These are phyloP conservation scores for Xylaria telfairii DNA, from an alignment of 495 filamentous ascomycete genomes.

Conservation along the genomic window DNA sequence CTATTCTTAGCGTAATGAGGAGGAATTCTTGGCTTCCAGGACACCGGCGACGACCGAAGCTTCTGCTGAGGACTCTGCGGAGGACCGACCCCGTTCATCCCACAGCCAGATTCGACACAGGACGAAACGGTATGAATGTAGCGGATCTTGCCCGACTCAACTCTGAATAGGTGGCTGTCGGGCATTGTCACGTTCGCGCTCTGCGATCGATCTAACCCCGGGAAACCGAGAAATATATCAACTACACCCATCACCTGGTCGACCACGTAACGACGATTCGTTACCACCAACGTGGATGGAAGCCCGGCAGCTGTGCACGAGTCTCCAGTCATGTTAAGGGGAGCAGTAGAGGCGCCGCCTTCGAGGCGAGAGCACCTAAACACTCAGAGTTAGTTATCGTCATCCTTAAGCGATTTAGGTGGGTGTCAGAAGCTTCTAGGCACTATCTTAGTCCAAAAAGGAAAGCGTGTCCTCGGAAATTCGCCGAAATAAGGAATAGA, in stretches of 20 bases:
- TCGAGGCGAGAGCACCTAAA: constrained; percentile 48
- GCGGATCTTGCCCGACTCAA: constrained; percentile 46
- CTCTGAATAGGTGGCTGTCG: constrained; percentile 43
- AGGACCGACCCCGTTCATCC: constrained; percentile 33
- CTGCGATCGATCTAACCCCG: constrained; percentile 43
- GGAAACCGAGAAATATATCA: constrained; percentile 47
- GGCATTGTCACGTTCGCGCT: constrained; percentile 40
- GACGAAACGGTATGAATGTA: constrained; percentile 47
- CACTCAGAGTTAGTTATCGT: too few relatives aligned
- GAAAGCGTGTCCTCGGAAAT: too few relatives aligned
- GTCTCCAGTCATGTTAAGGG: constrained; percentile 35
- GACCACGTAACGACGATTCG: constrained; percentile 48
- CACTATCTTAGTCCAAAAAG: too few relatives aligned
- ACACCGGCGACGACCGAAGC: not conserved
- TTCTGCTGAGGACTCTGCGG: constrained; percentile 9
- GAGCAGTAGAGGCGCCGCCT: constrained; percentile 45
- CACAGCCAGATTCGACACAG: constrained; percentile 40
- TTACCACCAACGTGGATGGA: constrained; percentile 42
- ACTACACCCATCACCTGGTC: constrained; percentile 47
- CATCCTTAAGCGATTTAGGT: too few relatives aligned
- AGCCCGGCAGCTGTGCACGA: constrained; percentile 42
- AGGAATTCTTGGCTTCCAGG: constrained; percentile 10
- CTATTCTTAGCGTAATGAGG: not conserved
- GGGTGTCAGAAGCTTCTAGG: too few relatives aligned
- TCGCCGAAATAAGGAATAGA: too few relatives aligned